phyloP scores from a whole-genome alignment of 495 filamentous ascomycete genomes.

The Aspergillus affinis region DNA sequence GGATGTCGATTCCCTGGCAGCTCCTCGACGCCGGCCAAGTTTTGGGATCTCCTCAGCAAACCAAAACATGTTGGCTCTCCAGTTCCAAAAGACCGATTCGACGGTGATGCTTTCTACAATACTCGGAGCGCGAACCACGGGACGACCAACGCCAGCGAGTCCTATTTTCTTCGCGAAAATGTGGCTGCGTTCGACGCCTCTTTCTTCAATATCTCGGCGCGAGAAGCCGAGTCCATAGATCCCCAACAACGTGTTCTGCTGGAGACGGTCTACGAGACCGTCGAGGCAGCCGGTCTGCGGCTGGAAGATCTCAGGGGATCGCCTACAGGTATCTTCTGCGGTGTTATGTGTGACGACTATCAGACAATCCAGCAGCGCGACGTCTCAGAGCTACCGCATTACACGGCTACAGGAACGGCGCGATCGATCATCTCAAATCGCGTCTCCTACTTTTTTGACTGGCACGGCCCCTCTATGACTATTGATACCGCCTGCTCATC shows the following conservation, averaged over 20 bases:
- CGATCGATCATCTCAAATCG: constrained; percentile 18
- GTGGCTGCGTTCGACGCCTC: constrained; percentile 46
- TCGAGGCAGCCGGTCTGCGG: constrained; percentile 39
- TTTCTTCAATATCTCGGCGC: constrained; percentile 39
- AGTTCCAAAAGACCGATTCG: constrained; percentile 26
- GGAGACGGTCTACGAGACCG: constrained; percentile 34
- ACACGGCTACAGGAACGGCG: not conserved
- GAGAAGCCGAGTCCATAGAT: constrained; percentile 35
- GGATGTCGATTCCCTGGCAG: constrained; percentile 24
- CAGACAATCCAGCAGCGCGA: not conserved
- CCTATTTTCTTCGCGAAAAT: constrained; percentile 45
- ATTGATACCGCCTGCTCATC: not conserved
- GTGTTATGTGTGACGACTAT: constrained; percentile 30
- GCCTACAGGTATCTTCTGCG: not conserved
- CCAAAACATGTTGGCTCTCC: constrained; percentile 24
- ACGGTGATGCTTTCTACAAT: constrained; percentile 36
- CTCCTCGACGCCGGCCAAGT: constrained; percentile 15
- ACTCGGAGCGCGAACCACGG: constrained; percentile 15
- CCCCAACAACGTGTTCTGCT: constrained; percentile 38
- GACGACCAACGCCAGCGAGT: constrained; percentile 7
- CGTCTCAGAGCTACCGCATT: not conserved
- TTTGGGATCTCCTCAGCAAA: constrained; percentile 26
- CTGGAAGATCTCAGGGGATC: constrained; percentile 26
- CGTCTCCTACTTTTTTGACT: not conserved
- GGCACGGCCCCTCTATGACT: not conserved